These are phyloP conservation scores for Papilionanthe hybrid DNA, from an alignment of 116 monocot species.

Conservation along the genomic window DNA sequence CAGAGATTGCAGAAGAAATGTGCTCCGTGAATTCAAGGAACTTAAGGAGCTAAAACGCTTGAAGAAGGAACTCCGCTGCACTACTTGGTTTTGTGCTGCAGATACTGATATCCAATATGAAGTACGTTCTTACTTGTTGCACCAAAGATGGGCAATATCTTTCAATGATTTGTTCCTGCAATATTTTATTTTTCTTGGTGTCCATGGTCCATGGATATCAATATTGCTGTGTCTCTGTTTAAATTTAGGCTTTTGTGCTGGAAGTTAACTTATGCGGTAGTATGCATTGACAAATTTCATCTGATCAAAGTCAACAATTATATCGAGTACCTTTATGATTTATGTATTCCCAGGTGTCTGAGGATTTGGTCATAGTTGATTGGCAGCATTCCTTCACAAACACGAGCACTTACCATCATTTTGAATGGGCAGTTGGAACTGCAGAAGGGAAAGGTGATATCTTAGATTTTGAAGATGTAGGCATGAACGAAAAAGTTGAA, in stretches of 20 bases:
- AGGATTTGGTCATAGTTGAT: conserved; percentile 68
- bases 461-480: conserved; percentile 87
- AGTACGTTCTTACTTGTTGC: conserved; percentile 31
- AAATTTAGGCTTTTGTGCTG: neutral
- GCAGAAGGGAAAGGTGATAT: conserved; percentile 91
- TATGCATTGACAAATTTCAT: neutral
- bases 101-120: conserved; percentile 92
- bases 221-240: neutral
- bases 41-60: conserved; percentile 96
- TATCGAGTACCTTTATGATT: neutral
- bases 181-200: neutral
- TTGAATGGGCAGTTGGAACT: conserved; percentile 97
- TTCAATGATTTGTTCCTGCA: neutral
- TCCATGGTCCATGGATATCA: neutral
- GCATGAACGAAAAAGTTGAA: conserved; percentile 63
- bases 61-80: conserved; percentile 75
- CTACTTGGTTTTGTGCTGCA: conserved; percentile 85
- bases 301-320: neutral
- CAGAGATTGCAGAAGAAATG: conserved; percentile 98
- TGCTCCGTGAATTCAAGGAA: conserved; percentile 95
- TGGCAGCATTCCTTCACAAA: conserved; percentile 81
- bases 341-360: conserved; percentile 61
- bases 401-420: conserved; percentile 72
- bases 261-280: neutral
- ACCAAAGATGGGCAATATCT: neutral